Evolutionary conservation across 1,284 basidiomycete genomes (phyloP).

Genomic region (Pyrrhoderma lamaoense): DNA sequence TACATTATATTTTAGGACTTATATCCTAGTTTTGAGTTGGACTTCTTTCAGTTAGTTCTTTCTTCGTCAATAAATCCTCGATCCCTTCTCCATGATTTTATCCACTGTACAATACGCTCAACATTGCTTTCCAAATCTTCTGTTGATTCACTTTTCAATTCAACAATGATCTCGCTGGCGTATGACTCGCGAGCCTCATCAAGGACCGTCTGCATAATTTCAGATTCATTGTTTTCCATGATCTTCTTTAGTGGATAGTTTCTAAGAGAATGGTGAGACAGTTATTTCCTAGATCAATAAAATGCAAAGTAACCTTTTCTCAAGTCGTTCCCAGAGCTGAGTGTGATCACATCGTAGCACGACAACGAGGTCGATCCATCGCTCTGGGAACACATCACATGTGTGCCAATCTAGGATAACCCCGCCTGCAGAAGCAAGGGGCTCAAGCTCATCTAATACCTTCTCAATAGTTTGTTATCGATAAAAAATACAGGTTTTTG

Average conservation of each 20-base stretch:
- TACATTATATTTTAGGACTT: no score
- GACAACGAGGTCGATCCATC: constrained; percentile 96
- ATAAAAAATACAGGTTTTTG: not conserved
- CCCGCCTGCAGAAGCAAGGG: constrained; percentile 58
- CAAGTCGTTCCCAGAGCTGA: constrained; percentile 88
- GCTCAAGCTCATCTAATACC: constrained; percentile 86
- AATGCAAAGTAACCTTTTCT: constrained; percentile 61
- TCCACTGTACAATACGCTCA: constrained; percentile 80
- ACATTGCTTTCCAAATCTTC: constrained; percentile 87
- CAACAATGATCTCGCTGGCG: constrained; percentile 78
- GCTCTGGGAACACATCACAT: constrained; percentile 90
- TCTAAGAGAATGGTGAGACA: constrained; percentile 35
- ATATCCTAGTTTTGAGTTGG: no score
- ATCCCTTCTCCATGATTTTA: constrained; percentile 67
- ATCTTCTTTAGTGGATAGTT: constrained; percentile 90
- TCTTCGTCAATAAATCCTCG: constrained; percentile 17
- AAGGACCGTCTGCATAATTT: constrained; percentile 93
- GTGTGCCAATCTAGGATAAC: constrained; percentile 97
- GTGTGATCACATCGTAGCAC: constrained; percentile 89
- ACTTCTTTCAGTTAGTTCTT: not conserved
- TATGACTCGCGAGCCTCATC: constrained; percentile 89
- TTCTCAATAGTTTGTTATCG: constrained; percentile 25
- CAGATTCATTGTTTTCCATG: constrained; percentile 96
- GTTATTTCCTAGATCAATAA: not conserved
- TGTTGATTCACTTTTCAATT: constrained; percentile 72